Conservation (phyloP, 1,284 basidiomycete genomes). For the Malassezia obtusa region DNA sequence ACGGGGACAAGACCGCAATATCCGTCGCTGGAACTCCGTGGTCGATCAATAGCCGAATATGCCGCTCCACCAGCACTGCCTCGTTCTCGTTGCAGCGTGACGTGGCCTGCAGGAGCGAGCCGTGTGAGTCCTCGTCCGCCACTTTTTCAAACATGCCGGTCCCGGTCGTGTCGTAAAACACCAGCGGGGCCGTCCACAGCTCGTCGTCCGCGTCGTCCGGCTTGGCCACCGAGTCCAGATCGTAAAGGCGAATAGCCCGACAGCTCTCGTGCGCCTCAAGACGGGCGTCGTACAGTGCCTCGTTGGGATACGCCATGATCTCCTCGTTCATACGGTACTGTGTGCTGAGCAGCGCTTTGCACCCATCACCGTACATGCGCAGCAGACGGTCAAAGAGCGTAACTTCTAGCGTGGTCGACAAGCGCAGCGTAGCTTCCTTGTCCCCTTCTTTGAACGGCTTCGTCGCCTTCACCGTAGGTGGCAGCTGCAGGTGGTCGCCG, state of each 20-base stretch:
- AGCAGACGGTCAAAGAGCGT: constrained; percentile 87
- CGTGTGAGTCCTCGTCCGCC: constrained; percentile 5
- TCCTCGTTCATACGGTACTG: constrained; percentile 66
- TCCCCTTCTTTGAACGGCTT: background rate
- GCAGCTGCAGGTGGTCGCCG: constrained; percentile 56
- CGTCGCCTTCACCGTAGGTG: constrained; percentile 64
- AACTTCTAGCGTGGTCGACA: constrained; percentile 68
- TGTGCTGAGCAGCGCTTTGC: constrained; percentile 71
- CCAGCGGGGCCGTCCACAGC: constrained; percentile 61
- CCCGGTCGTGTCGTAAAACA: constrained; percentile 70
- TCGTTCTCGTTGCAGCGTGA: constrained; percentile 75
- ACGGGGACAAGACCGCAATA: constrained; percentile 86
- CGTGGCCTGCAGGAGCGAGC: constrained; percentile 6
- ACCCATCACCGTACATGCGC: constrained; percentile 66
- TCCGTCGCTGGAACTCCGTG: constrained; percentile 63
- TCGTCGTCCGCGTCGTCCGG: constrained; percentile 56
- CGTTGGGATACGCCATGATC: constrained; percentile 79
- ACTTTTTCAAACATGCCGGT: constrained; percentile 27
- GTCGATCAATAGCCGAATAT: constrained; percentile 67
- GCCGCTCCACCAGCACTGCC: constrained; percentile 67
- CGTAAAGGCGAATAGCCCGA: constrained; percentile 60
- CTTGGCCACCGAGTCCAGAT: constrained; percentile 51
- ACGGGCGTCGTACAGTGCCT: constrained; percentile 65
- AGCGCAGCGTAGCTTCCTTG: constrained; percentile 50
- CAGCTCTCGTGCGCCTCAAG: constrained; percentile 67